A percentile compares a stretch with the other conserved stretches of the same genome.
Evolutionary conservation across 441 rosid species (phyloP).

Genomic region (Erodium trifolium): DNA sequence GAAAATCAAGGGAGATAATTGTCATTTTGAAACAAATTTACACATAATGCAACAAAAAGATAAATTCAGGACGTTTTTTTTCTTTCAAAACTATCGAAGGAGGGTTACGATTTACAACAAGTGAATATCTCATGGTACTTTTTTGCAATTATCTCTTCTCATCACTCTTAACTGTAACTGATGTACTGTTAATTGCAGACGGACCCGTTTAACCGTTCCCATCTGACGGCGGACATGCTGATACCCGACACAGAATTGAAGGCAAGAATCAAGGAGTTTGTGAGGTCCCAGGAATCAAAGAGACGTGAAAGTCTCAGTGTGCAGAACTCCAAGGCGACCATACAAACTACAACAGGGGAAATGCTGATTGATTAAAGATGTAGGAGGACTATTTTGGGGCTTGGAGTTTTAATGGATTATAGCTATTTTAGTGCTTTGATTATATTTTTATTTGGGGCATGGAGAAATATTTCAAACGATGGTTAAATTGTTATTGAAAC

Average conservation of each 20-base stretch:
- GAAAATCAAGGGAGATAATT: no score
- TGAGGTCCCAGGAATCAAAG: constrained; percentile 56
- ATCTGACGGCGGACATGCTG: constrained; percentile 81
- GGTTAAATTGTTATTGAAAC: no score
- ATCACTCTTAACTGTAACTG: neutral
- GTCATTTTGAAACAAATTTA: no score
- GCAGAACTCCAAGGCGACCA: constrained; percentile 51
- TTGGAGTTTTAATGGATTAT: no score
- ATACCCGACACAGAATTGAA: constrained; percentile 65
- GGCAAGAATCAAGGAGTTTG: constrained; percentile 69
- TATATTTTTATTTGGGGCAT: no score
- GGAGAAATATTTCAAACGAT: no score
- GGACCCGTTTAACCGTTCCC: constrained; percentile 92
- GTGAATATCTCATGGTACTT: no score
- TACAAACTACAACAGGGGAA: constrained; percentile 62
- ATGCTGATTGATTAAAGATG: constrained; percentile 56
- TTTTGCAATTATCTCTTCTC: neutral
- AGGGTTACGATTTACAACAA: no score
- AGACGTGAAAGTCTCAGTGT: constrained; percentile 45
- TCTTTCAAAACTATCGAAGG: no score
- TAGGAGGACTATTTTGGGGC: neutral
- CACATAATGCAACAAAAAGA: no score
- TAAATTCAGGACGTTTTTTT: no score
- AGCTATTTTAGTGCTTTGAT: no score
- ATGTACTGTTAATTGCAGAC: constrained; percentile 42